phyloP scores from a whole-genome alignment of 192 early-diverging fungal genomes.

The Coemansia sp. region DNA sequence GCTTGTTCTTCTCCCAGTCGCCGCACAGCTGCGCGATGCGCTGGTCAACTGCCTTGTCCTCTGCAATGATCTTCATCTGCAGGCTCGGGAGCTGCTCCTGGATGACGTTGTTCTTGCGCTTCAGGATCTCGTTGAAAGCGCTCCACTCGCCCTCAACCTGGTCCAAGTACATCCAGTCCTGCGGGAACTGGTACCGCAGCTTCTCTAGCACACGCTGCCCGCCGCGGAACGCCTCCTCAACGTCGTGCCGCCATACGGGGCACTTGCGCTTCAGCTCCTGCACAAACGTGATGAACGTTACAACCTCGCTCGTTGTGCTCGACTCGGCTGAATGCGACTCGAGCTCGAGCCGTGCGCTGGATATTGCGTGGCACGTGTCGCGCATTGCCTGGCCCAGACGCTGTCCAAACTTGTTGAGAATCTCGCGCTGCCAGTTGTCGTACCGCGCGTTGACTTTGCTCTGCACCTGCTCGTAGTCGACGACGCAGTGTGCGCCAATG shows the following conservation, averaged over 20 bases:
- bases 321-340: slow-evolving; percentile 87
- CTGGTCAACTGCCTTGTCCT: slow-evolving; percentile 84
- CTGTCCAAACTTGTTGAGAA: slow-evolving; percentile 86
- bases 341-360: slow-evolving; percentile 77
- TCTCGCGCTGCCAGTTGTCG: slow-evolving; percentile 96
- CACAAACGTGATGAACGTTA: slow-evolving; percentile 92
- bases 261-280: slow-evolving; percentile 90
- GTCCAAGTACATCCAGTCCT: slow-evolving; percentile 93
- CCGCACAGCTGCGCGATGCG: slow-evolving; percentile 77
- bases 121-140: slow-evolving; percentile 92
- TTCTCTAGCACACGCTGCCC: slow-evolving; percentile 92
- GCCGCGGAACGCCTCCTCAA: slow-evolving; percentile 80
- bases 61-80: slow-evolving; percentile 91
- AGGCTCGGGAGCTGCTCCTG: slow-evolving; percentile 93
- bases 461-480: slow-evolving; percentile 99
- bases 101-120: slow-evolving; percentile 86
- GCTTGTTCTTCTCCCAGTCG: slow-evolving; percentile 96
- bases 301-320: slow-evolving; percentile 84
- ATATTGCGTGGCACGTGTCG: slow-evolving; percentile 71
- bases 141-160: slow-evolving; percentile 98
- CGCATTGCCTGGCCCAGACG: slow-evolving; percentile 81
- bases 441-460: slow-evolving; percentile 97
- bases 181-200: slow-evolving; percentile 92
- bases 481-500: slow-evolving; percentile 78
- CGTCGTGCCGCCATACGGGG: slow-evolving; percentile 72